These are phyloP conservation scores for Nyctanthes arbortristis DNA, from an alignment of 257 asterid genomes.

Conservation along the genomic window DNA sequence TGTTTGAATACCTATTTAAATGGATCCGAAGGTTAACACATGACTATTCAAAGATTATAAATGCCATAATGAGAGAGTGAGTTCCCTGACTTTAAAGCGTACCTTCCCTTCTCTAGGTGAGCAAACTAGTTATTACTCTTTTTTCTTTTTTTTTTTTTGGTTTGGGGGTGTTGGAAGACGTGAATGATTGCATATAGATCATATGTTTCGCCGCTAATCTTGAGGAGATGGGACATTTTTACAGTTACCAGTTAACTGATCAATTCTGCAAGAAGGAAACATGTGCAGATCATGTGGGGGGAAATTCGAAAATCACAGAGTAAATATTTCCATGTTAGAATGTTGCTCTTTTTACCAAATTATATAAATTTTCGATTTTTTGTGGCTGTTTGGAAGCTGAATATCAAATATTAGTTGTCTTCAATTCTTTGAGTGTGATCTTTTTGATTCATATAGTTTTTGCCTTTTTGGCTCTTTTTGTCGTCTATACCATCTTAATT, in stretches of 20 bases:
- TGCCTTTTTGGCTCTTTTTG: background rate
- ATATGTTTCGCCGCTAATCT: background rate
- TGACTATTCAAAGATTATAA: background rate
- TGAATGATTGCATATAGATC: background rate
- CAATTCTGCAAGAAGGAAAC: background rate
- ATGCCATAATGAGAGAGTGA: background rate
- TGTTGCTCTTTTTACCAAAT: background rate
- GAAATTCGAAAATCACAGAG: background rate
- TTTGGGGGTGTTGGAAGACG: background rate
- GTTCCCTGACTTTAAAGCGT: background rate
- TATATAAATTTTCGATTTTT: background rate
- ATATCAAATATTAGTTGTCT: background rate
- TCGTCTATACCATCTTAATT: conserved; percentile 5
- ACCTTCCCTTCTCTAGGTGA: background rate
- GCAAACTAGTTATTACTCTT: background rate
- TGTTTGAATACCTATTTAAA: background rate
- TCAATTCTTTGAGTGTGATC: background rate
- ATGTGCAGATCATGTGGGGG: background rate
- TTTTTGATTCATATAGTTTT: background rate
- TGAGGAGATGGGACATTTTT: background rate
- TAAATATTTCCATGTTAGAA: background rate
- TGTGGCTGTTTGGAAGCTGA: background rate
- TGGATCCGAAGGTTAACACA: background rate
- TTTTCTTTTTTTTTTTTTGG: too few species aligned
- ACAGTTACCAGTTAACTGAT: background rate